Conservation (phyloP, 495 filamentous ascomycete species). For the Hypoxylon subgilvum region DNA sequence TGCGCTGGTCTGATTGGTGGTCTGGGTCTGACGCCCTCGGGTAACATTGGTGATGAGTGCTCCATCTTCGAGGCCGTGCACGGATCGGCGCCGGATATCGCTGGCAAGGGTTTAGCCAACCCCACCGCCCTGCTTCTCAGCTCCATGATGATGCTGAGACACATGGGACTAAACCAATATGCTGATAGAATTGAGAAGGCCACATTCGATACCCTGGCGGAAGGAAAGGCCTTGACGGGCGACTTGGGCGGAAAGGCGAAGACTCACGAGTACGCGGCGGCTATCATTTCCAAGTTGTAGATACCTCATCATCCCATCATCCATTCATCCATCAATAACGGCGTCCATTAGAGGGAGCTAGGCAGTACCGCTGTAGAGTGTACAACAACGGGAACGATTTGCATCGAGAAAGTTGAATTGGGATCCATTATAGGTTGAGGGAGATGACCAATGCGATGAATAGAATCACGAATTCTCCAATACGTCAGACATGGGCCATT, state of each 20-base stretch:
- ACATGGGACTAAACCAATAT: slow-evolving; percentile 89
- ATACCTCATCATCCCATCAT: slow-evolving; percentile 32
- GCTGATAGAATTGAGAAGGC: slow-evolving; percentile 90
- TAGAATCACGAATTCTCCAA: slow-evolving; percentile 1
- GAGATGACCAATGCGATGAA: slow-evolving; percentile 11
- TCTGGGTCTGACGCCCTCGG: slow-evolving; percentile 93
- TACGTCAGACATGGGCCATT: neutral
- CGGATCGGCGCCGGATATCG: slow-evolving; percentile 96
- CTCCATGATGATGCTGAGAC: slow-evolving; percentile 90
- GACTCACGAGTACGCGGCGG: slow-evolving; percentile 87
- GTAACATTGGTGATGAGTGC: slow-evolving; percentile 98
- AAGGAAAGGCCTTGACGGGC: slow-evolving; percentile 94
- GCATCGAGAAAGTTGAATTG: slow-evolving; percentile 14
- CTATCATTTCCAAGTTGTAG: slow-evolving; percentile 85
- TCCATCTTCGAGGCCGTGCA: slow-evolving; percentile 99
- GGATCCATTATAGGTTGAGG: neutral
- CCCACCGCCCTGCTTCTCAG: slow-evolving; percentile 37
- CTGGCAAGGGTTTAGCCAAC: slow-evolving; percentile 68
- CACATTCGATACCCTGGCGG: slow-evolving; percentile 89
- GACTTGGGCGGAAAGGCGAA: slow-evolving; percentile 94
- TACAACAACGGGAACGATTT: slow-evolving; percentile 35
- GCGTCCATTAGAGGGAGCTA: slow-evolving; percentile 34
- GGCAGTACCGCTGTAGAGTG: slow-evolving; percentile 34
- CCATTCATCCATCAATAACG: slow-evolving; percentile 31
- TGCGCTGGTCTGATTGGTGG: slow-evolving; percentile 98